Conservation (phyloP, 805 yeast genomes). For the Deakozyma indianensis region DNA sequence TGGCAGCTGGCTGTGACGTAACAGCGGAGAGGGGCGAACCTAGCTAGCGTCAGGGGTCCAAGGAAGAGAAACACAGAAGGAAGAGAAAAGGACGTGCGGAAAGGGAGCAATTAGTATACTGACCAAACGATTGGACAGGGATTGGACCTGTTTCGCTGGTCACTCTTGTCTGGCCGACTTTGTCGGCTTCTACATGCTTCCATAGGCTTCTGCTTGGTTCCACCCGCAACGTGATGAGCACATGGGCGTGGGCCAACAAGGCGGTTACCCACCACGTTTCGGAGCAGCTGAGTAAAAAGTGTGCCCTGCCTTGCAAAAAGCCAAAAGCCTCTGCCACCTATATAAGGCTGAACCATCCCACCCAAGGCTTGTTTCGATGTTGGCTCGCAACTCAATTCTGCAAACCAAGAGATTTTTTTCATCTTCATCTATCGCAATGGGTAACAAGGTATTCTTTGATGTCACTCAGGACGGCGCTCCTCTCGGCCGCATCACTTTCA, state of each 20-base stretch:
- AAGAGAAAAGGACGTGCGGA: too few species aligned
- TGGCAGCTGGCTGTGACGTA: too few species aligned
- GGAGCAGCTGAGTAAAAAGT: background rate
- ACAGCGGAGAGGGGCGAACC: too few species aligned
- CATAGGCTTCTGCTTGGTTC: too few species aligned
- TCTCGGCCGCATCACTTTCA: constrained; percentile 74
- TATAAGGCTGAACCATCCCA: background rate
- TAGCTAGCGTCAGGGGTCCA: too few species aligned
- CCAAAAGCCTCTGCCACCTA: background rate
- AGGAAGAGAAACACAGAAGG: too few species aligned
- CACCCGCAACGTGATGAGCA: too few species aligned
- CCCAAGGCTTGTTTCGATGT: background rate
- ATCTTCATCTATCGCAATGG: constrained; percentile 16
- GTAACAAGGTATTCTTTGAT: constrained; percentile 57
- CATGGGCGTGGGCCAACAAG: background rate
- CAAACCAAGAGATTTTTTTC: constrained; percentile 3
- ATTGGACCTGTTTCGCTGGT: too few species aligned
- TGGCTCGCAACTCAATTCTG: constrained; percentile 1
- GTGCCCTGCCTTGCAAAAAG: background rate
- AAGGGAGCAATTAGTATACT: too few species aligned
- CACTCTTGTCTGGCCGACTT: too few species aligned
- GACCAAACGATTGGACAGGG: too few species aligned
- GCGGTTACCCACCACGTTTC: background rate
- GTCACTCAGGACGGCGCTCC: constrained; percentile 65
- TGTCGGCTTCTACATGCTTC: too few species aligned